phyloP scores from a whole-genome alignment of 2,329 filamentous ascomycete species.

The Fusarium sp. region DNA sequence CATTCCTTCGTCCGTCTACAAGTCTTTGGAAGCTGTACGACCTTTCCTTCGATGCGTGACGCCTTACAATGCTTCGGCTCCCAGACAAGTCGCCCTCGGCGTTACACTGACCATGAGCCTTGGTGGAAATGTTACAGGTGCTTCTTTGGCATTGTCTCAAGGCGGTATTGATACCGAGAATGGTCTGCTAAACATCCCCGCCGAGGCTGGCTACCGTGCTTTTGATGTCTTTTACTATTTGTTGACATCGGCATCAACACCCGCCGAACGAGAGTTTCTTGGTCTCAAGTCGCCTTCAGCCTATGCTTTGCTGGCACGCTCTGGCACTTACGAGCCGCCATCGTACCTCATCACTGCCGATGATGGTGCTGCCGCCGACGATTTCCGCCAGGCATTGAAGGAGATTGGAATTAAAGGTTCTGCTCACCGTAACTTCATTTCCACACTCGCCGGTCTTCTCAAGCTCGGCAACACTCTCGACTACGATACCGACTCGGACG shows the following conservation, averaged over 20 bases:
- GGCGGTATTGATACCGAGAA: constrained; percentile 86
- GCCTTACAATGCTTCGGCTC: constrained; percentile 85
- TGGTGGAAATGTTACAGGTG: constrained; percentile 79
- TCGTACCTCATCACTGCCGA: constrained; percentile 92
- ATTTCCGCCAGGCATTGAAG: constrained; percentile 88
- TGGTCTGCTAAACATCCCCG: constrained; percentile 83
- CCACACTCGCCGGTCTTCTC: constrained; percentile 83
- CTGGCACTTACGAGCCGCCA: constrained; percentile 86
- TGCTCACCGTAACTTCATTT: constrained; percentile 83
- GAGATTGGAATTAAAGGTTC: constrained; percentile 93
- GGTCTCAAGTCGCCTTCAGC: constrained; percentile 79
- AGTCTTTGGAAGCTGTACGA: constrained; percentile 81
- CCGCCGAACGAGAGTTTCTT: constrained; percentile 88
- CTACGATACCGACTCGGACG: constrained; percentile 84
- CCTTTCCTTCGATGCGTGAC: constrained; percentile 91
- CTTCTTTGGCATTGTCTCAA: constrained; percentile 81
- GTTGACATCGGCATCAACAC: constrained; percentile 88
- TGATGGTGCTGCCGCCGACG: constrained; percentile 90
- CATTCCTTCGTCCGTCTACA: constrained; percentile 79
- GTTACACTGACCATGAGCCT: constrained; percentile 85
- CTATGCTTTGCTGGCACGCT: constrained; percentile 83
- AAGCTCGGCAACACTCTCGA: constrained; percentile 93
- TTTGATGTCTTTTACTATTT: constrained; percentile 99
- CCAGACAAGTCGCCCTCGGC: constrained; percentile 82
- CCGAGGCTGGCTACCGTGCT: constrained; percentile 84